A percentile compares a stretch with the other conserved stretches of the same genome.
Evolutionary conservation across 148 eudicot genomes (phyloP).

Genomic region (Amaranthus palmeri): DNA sequence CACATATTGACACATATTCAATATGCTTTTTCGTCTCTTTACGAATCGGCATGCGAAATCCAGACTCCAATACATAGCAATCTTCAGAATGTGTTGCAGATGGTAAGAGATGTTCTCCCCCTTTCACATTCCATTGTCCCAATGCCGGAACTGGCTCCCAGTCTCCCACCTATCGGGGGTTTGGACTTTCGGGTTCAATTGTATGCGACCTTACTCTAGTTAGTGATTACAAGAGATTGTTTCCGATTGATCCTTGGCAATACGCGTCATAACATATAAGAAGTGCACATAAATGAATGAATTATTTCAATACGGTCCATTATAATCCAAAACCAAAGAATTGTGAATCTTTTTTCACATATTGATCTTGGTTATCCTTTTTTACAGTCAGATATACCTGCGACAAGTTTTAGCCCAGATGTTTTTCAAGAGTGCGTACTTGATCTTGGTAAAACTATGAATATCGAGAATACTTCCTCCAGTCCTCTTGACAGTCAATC

Average conservation of each 20-base stretch:
- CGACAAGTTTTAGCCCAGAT: conserved; percentile 31
- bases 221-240: too few species aligned
- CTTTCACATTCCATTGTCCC: conserved; percentile 2
- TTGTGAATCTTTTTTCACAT: conserved; percentile 2
- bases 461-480: conserved; percentile 14
- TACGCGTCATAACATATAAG: too few species aligned
- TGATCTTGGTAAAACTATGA: conserved; percentile 26
- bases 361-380: conserved; percentile 19
- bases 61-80: conserved; percentile 22
- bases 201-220: too few species aligned
- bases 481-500: conserved; percentile 22
- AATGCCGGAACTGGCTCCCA: too few species aligned
- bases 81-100: conserved; percentile 31
- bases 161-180: too few species aligned
- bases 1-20: conserved; percentile 56
- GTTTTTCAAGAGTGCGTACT: conserved; percentile 25
- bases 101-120: conserved; percentile 38
- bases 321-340: too few species aligned
- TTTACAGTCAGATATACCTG: conserved; percentile 47
- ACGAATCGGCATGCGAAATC: conserved; percentile 31
- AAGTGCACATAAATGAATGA: too few species aligned
- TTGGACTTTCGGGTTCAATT: too few species aligned
- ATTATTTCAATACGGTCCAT: too few species aligned
- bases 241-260: too few species aligned
- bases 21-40: conserved; percentile 44